These are phyloP conservation scores for Endothia cerciana DNA, from an alignment of 2,329 filamentous ascomycete species.

Conservation along the genomic window DNA sequence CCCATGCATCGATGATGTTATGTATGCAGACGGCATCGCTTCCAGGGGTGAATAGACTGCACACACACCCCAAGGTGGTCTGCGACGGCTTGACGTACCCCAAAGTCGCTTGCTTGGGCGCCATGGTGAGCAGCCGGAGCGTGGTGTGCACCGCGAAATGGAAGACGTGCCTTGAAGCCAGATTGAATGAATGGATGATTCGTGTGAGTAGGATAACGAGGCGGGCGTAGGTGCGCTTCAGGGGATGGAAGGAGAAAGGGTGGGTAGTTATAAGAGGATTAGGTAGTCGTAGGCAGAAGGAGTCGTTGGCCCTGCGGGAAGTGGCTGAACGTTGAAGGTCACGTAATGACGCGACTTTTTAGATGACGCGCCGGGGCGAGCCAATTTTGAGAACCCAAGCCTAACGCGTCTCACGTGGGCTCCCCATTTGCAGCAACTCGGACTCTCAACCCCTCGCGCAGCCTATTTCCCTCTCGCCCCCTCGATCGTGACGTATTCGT, in stretches of 20 bases:
- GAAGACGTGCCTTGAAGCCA: constrained; percentile 32
- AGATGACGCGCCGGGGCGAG: constrained; percentile 8
- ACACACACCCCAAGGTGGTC: constrained; percentile 71
- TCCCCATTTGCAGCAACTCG: not conserved
- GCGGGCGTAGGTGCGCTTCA: not conserved
- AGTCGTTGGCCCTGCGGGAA: not conserved
- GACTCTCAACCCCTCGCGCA: not conserved
- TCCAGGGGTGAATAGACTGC: not conserved
- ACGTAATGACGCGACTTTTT: constrained; percentile 10
- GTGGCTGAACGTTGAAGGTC: not conserved
- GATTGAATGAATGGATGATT: not conserved
- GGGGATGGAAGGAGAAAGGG: not conserved
- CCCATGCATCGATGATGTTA: not conserved
- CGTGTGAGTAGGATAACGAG: not conserved
- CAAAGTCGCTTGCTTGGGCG: constrained; percentile 77
- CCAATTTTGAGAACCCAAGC: not conserved
- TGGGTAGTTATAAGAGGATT: not conserved
- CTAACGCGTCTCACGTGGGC: constrained; percentile 13
- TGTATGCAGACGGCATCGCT: not conserved
- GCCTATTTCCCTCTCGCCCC: not conserved
- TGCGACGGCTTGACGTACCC: constrained; percentile 83
- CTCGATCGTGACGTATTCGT: not conserved
- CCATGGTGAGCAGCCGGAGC: constrained; percentile 41
- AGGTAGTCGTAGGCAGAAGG: constrained; percentile 13
- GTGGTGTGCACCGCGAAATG: constrained; percentile 31